Evolutionary conservation across 495 filamentous ascomycete genomes (phyloP), one percentile per base, ranked within the genome.

Genomic region (Astrothelium macrocarpum): DNA sequence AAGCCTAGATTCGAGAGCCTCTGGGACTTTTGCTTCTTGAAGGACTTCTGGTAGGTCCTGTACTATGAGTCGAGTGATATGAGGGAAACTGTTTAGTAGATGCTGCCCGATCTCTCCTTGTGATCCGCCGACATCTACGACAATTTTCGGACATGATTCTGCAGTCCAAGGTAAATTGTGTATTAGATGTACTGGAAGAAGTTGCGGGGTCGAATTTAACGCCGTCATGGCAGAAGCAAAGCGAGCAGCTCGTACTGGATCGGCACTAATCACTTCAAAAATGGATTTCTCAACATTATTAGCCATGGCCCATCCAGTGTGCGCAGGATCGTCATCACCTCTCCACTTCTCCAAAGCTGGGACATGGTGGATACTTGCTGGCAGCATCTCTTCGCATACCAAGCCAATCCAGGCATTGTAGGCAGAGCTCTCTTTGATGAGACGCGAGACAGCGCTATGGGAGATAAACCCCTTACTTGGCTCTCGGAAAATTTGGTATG

Each of bases 1-100:
- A 16, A 78, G 67, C 1, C 71, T 68, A 28, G 28, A 20, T 31
- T 32, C 14, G 7, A 65, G 42, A 20, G 45, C 5, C 25, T 65
- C 60, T 20, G 34, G 16, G 18, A 31, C n/a, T 32, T 60, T 34
- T 42, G 39, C 61, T 31, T 36, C 61, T 23, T n/a, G 29, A 42
- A 62, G 29, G 18, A 46, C 23, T 14, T 14, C 29, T 0, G 56
- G 59, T 20, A 61, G n/a, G 28, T 65, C 63, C 31, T 65, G 63
- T 43, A 65, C 58, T 25, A 65, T 32, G 1, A 61, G 20, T n/a
- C 36, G 10, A 32, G 59, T 49, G n/a, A 49, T 49, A 0, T 49
- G 45, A 23, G 45, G 45, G 45, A 49, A 49, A 23, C 20, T 49
- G 12, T 9, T 49, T 16, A 49, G 45, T 20, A 49, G 20, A 2